These are phyloP conservation scores for Cutaneotrichosporon cutaneum DNA, from an alignment of 1,284 basidiomycete species.

Conservation along the genomic window DNA sequence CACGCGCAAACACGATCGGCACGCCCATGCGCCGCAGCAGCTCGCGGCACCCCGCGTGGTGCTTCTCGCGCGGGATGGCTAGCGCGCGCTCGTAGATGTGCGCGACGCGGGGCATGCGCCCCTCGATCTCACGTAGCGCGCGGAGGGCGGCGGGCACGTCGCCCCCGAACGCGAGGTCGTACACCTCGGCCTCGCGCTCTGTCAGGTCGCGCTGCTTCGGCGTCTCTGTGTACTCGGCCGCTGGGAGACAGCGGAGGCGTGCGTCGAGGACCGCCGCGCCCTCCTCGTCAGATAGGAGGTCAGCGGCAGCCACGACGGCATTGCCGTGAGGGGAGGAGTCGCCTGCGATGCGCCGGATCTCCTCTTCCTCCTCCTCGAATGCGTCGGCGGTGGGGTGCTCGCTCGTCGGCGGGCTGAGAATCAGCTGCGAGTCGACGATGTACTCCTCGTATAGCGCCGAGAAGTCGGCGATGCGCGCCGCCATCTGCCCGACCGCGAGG, in stretches of 20 bases:
- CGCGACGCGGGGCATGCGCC: slow-evolving; percentile 20
- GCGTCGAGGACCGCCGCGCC: slow-evolving; percentile 28
- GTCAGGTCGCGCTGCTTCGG: slow-evolving; percentile 40
- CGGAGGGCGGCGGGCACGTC: neutral
- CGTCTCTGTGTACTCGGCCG: slow-evolving; percentile 37
- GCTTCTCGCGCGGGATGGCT: slow-evolving; percentile 33
- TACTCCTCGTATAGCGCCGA: slow-evolving; percentile 7
- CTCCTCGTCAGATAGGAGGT: neutral
- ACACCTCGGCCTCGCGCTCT: slow-evolving; percentile 36
- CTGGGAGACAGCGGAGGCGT: slow-evolving; percentile 27
- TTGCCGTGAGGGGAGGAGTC: neutral
- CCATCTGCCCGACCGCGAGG: neutral
- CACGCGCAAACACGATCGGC: slow-evolving; percentile 65
- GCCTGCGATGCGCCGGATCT: neutral
- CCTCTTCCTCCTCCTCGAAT: slow-evolving; percentile 14
- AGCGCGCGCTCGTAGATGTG: slow-evolving; percentile 38
- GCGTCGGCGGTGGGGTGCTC: slow-evolving; percentile 8
- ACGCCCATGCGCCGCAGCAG: slow-evolving; percentile 72
- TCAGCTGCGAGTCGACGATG: slow-evolving; percentile 11
- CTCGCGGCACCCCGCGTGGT: slow-evolving; percentile 43
- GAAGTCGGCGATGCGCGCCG: slow-evolving; percentile 7
- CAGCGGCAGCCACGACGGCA: neutral
- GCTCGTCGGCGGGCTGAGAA: neutral
- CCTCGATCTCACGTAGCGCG: slow-evolving; percentile 27
- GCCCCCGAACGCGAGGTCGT: slow-evolving; percentile 18